Percentiles rank a stretch among this genome's conserved stretches.
Conservation (phyloP, 495 filamentous ascomycete species). For the Podospora sp. region DNA sequence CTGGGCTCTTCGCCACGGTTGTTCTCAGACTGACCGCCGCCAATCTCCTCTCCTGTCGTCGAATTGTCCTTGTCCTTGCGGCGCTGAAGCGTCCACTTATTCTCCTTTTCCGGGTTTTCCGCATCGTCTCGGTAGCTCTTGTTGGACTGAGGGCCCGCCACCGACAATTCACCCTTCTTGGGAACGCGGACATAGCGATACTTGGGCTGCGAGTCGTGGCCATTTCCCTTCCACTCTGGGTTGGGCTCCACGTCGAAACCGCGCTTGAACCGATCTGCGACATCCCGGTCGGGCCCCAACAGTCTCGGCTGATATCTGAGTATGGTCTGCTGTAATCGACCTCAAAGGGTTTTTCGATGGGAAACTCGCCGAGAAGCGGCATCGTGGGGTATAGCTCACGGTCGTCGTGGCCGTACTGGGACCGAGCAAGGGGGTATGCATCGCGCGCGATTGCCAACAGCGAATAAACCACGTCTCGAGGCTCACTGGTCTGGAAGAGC, state of each 20-base stretch:
- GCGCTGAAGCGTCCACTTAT: too few relatives aligned
- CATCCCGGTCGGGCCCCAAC: slow-evolving; percentile 19
- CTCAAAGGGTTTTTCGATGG: slow-evolving; percentile 25
- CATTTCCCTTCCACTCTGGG: too few relatives aligned
- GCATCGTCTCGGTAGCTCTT: neutral
- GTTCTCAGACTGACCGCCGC: too few relatives aligned
- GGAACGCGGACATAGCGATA: too few relatives aligned
- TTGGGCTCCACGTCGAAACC: too few relatives aligned
- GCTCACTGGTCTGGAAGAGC: slow-evolving; percentile 34
- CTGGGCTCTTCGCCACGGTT: too few relatives aligned
- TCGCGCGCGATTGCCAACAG: slow-evolving; percentile 38
- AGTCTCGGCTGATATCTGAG: slow-evolving; percentile 39
- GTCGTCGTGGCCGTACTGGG: slow-evolving; percentile 1
- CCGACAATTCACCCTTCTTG: neutral
- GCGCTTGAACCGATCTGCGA: too few relatives aligned
- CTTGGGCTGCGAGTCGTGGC: too few relatives aligned
- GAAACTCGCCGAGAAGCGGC: slow-evolving; percentile 1
- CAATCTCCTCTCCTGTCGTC: too few relatives aligned
- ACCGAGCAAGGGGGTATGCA: slow-evolving; percentile 22
- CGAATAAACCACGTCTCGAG: slow-evolving; percentile 38
- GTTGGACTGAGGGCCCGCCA: neutral
- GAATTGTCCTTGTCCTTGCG: neutral
- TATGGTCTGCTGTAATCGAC: slow-evolving; percentile 40
- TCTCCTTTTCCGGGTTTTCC: neutral
- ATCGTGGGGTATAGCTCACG: slow-evolving; percentile 11